Evolutionary conservation across 306 rosid genomes (phyloP), one percentile per base, ranked within the genome.

Genomic region (Vigna trinervia): DNA sequence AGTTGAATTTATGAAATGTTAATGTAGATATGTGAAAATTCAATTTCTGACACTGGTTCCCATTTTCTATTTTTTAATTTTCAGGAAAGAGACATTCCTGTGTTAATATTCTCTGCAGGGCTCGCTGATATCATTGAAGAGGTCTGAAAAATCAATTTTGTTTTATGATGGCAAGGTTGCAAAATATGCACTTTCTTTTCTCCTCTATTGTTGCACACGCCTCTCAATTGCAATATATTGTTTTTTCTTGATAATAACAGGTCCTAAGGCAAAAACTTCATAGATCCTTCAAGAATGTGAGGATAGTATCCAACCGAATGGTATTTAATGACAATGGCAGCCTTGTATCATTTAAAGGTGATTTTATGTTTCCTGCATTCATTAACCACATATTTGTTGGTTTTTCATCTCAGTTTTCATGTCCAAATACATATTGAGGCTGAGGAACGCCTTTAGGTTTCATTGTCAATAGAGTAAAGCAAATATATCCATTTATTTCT

Each of bases 41-140:
- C 36, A 14, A 71, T 22, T 34, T 30, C 81, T 85, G 51, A 76
- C 41, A 13, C 36, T 53, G 60, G 51, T 65, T 75, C 51, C 70
- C 56, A 17, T 65, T 71, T 73, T 61, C 63, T 34, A 8, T 63
- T 81, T 84, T 73, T 61, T 65, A 59, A 80, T 69, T 81, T 84
- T 66, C 89, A 92, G 98, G 88, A 87, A 83, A 89, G 87, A 78
- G 92, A 88, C 85, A 85, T 92, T 85, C 98, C 97, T 2, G 84
- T 94, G 66, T 89, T 94, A 59, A 89, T 92, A 85, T 94, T 94
- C 87, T 94, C 98, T 8, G 97, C 98, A 5, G 98, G 98, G 56
- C 97, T 94, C 73, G 97, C 97, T 34, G 97, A 92, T 85, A 89
- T 90, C 56, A 94, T 94, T 59, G 97, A 94, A 88, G 97, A 94